Evolutionary conservation across 1,139 yeast genomes (phyloP).

Genomic region (Nematodospora anomalae): DNA sequence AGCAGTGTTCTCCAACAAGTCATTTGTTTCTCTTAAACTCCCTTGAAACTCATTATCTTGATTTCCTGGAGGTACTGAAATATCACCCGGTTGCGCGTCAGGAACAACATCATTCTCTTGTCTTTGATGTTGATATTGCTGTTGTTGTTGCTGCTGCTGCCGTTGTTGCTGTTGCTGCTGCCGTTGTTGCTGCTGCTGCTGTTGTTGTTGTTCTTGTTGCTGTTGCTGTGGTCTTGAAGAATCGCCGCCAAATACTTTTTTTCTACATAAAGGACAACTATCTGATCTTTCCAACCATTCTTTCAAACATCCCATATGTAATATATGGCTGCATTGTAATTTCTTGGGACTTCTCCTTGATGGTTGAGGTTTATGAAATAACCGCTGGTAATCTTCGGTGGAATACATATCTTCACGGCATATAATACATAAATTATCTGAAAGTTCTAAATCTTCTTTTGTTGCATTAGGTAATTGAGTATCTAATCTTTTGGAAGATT

Average conservation of each 20-base stretch:
- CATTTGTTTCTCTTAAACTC: slow-evolving; percentile 5
- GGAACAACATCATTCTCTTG: slow-evolving; percentile 1
- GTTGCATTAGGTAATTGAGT: slow-evolving; percentile 61
- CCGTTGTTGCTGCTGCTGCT: slow-evolving; percentile 4
- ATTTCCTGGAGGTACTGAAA: slow-evolving; percentile 1
- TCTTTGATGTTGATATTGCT: slow-evolving; percentile 1
- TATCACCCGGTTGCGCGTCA: slow-evolving; percentile 6
- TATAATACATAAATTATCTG: slow-evolving; percentile 70
- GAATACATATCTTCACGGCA: slow-evolving; percentile 81
- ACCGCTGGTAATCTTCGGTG: slow-evolving; percentile 29
- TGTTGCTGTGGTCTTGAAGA: slow-evolving; percentile 6
- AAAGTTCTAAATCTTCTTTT: slow-evolving; percentile 57
- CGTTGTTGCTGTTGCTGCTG: slow-evolving; percentile 5
- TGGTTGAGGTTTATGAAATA: slow-evolving; percentile 25
- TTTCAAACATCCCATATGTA: slow-evolving; percentile 87
- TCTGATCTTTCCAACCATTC: slow-evolving; percentile 94
- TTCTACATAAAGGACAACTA: slow-evolving; percentile 87
- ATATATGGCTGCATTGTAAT: slow-evolving; percentile 79
- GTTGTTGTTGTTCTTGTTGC: slow-evolving; percentile 6
- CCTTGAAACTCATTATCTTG: slow-evolving; percentile 4
- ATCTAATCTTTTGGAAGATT: slow-evolving; percentile 67
- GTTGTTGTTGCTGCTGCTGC: slow-evolving; percentile 7
- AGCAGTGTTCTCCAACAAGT: slow-evolving; percentile 1
- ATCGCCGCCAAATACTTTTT: slow-evolving; percentile 51
- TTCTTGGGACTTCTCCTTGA: slow-evolving; percentile 66